These are phyloP conservation scores for Vanrija sp. DNA, from an alignment of 1,284 basidiomycete genomes.

Conservation along the genomic window DNA sequence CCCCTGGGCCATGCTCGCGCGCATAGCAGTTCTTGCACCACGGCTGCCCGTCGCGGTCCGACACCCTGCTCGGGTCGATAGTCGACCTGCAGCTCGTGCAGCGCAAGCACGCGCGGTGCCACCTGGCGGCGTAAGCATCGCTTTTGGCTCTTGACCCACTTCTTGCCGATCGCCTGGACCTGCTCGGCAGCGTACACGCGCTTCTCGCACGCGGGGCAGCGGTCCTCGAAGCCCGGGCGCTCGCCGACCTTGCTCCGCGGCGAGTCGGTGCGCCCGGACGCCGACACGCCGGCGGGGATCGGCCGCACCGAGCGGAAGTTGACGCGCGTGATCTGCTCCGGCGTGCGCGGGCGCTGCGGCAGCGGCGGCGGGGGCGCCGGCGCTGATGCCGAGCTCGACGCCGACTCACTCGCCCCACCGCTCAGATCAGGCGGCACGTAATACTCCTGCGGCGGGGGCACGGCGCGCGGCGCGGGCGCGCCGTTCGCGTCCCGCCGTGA, in stretches of 20 bases:
- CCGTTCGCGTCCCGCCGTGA: slow-evolving; percentile 2
- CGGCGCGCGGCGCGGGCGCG: slow-evolving; percentile 10
- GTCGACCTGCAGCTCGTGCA: slow-evolving; percentile 40
- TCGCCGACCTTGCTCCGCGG: slow-evolving; percentile 36
- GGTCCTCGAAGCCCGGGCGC: slow-evolving; percentile 30
- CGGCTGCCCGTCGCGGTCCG: slow-evolving; percentile 56
- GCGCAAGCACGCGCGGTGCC: slow-evolving; percentile 44
- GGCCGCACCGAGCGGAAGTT: slow-evolving; percentile 34
- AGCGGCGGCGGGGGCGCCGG: background rate
- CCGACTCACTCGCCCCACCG: background rate
- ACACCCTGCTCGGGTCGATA: slow-evolving; percentile 48
- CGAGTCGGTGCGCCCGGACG: slow-evolving; percentile 5
- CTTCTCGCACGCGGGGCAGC: slow-evolving; percentile 44
- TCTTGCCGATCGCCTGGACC: slow-evolving; percentile 24
- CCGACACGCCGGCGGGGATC: slow-evolving; percentile 5
- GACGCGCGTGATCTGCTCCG: slow-evolving; percentile 24
- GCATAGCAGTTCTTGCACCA: slow-evolving; percentile 49
- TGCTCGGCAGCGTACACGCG: slow-evolving; percentile 48
- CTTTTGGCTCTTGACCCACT: slow-evolving; percentile 5
- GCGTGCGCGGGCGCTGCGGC: slow-evolving; percentile 2
- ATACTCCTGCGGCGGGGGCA: slow-evolving; percentile 15
- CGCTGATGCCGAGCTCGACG: background rate
- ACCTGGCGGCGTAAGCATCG: slow-evolving; percentile 20
- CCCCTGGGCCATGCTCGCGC: slow-evolving; percentile 40
- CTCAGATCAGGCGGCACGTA: slow-evolving; percentile 10